Conservation (phyloP, 78 protist species). For the Isochrysis galbana region DNA sequence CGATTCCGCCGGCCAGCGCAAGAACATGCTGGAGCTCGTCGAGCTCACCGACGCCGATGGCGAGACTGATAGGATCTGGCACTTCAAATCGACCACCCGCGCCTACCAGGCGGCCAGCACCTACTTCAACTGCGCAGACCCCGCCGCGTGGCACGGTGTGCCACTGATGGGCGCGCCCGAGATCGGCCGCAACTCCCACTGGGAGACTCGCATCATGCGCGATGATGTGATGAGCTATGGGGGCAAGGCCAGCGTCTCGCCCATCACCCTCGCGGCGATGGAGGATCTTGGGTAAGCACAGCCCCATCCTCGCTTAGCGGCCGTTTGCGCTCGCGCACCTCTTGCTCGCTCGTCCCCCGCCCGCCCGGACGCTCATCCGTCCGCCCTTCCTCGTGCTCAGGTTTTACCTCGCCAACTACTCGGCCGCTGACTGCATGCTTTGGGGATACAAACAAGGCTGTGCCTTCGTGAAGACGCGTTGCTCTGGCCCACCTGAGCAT, state of each 20-base stretch:
- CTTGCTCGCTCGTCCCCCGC: too few relatives aligned
- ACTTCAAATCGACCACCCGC: neutral
- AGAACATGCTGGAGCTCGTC: neutral
- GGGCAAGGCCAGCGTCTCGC: neutral
- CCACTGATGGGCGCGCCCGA: conserved; percentile 6
- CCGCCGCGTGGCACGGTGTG: neutral
- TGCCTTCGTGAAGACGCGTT: neutral
- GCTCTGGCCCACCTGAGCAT: neutral
- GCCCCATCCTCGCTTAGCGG: too few relatives aligned
- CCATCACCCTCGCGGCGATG: neutral
- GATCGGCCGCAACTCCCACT: neutral
- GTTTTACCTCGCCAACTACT: neutral
- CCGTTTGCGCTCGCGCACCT: too few relatives aligned
- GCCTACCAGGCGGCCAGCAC: neutral
- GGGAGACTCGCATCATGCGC: conserved; percentile 6
- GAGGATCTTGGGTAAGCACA: too few relatives aligned
- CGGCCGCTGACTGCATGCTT: neutral
- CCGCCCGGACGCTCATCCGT: too few relatives aligned
- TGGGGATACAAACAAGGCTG: conserved; percentile 8
- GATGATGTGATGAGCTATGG: conserved; percentile 22
- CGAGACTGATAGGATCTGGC: neutral
- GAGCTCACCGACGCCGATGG: neutral
- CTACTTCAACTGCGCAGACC: neutral
- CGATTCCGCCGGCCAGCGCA: neutral
- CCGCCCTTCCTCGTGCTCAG: too few relatives aligned